These are phyloP conservation scores for Colletotrichum abscissum DNA, from an alignment of 2,329 filamentous ascomycete genomes.

Conservation along the genomic window DNA sequence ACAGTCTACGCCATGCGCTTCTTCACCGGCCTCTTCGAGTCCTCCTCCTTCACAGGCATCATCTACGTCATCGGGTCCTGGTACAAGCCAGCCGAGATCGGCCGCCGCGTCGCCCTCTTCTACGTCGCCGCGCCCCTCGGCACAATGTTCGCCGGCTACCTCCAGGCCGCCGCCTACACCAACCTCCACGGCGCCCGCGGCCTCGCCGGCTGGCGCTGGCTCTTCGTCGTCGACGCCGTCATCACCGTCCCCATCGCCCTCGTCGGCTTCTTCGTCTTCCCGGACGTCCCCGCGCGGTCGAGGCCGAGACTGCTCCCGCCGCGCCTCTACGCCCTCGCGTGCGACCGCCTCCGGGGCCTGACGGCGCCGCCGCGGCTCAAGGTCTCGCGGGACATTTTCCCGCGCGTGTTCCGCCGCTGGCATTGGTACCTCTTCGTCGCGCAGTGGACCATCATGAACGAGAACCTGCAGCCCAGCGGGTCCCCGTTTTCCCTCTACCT, in stretches of 20 bases:
- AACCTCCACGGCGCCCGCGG: slow-evolving; percentile 62
- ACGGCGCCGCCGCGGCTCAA: slow-evolving; percentile 45
- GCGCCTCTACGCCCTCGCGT: slow-evolving; percentile 43
- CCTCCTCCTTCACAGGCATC: slow-evolving; percentile 41
- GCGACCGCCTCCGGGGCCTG: slow-evolving; percentile 42
- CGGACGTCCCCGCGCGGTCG: slow-evolving; percentile 44
- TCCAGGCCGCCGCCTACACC: slow-evolving; percentile 66
- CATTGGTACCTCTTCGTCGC: slow-evolving; percentile 52
- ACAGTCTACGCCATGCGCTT: slow-evolving; percentile 55
- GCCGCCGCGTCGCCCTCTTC: slow-evolving; percentile 62
- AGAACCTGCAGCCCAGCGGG: slow-evolving; percentile 47
- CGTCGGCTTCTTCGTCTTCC: slow-evolving; percentile 52
- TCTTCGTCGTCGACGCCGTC: slow-evolving; percentile 70
- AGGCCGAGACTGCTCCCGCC: slow-evolving; percentile 46
- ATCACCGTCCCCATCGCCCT: slow-evolving; percentile 67
- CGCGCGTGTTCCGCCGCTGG: slow-evolving; percentile 50
- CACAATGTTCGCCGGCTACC: slow-evolving; percentile 66
- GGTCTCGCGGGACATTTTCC: slow-evolving; percentile 48
- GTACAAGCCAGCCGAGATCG: slow-evolving; percentile 52
- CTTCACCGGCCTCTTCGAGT: slow-evolving; percentile 55
- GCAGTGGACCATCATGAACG: slow-evolving; percentile 51
- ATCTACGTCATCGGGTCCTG: slow-evolving; percentile 55
- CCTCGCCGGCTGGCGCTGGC: slow-evolving; percentile 62
- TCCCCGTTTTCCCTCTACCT: slow-evolving; percentile 54
- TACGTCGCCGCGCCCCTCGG: slow-evolving; percentile 63